phyloP scores from a whole-genome alignment of 345 rosid species.

The Aethionema arabicum region DNA sequence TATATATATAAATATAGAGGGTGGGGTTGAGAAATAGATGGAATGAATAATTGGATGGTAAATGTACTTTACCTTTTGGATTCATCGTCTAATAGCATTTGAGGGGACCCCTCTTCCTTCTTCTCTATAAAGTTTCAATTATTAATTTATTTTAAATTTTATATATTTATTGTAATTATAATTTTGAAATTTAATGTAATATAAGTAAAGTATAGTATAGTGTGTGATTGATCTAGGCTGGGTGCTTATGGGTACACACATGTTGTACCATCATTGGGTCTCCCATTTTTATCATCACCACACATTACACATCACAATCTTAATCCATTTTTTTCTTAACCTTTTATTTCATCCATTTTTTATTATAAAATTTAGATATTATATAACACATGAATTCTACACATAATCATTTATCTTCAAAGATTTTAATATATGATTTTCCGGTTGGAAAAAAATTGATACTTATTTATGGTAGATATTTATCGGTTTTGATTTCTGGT shows the following conservation, averaged over 20 bases:
- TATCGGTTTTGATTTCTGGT: no score
- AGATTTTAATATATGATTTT: no score
- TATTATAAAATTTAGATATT: no score
- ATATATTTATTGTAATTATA: not conserved
- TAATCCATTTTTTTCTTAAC: constrained; percentile 5
- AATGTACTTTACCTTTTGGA: constrained; percentile 67
- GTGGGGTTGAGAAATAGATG: constrained; percentile 51
- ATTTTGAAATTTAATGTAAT: not conserved
- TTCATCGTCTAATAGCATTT: constrained; percentile 51
- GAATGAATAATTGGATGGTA: constrained; percentile 71
- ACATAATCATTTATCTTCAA: no score
- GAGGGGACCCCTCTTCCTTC: constrained; percentile 45
- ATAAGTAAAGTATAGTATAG: not conserved
- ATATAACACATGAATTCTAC: no score
- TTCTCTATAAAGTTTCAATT: constrained; percentile 37
- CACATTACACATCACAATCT: constrained; percentile 25
- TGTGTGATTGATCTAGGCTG: constrained; percentile 37
- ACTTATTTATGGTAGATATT: no score
- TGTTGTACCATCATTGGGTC: constrained; percentile 39
- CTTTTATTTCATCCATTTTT: no score
- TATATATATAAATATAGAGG: no score
- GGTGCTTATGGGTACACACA: constrained; percentile 38
- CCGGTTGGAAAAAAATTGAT: no score
- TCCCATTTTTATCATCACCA: constrained; percentile 28
- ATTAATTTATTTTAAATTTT: not conserved